Conservation (phyloP, 371 early-diverging fungal genomes). For the Cokeromyces recurvatus region DNA sequence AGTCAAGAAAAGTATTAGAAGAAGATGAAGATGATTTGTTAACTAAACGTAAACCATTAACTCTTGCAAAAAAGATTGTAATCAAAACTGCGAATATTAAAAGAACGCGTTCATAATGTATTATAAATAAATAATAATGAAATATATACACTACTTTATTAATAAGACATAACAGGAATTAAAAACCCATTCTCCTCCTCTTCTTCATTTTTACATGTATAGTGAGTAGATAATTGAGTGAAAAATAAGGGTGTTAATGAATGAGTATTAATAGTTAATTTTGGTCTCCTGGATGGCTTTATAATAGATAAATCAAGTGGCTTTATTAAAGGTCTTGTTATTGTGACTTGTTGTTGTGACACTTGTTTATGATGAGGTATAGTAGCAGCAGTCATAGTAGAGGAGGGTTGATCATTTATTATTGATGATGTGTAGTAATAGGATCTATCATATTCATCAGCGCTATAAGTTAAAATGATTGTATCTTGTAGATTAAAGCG, state of each 20-base stretch:
- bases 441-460: conserved; percentile 30
- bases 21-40: conserved; percentile 30
- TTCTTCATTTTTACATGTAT: conserved; percentile 22
- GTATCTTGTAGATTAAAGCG: conserved; percentile 14
- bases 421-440: conserved; percentile 4
- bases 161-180: conserved; percentile 17
- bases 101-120: conserved; percentile 7
- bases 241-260: conserved; percentile 25
- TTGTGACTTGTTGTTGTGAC: neutral
- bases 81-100: conserved; percentile 14
- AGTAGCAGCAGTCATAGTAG: neutral
- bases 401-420: neutral
- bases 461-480: conserved; percentile 20
- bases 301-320: conserved; percentile 25
- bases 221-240: conserved; percentile 28
- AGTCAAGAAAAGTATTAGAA: conserved; percentile 1
- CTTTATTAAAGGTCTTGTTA: conserved; percentile 11
- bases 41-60: conserved; percentile 12
- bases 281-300: conserved; percentile 16
- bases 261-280: conserved; percentile 25
- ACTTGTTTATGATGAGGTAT: no score
- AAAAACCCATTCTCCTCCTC: conserved; percentile 23
- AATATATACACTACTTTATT: neutral
- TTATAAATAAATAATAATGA: neutral
- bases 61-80: conserved; percentile 13